Conservation (phyloP, 306 rosid genomes). For the Delonix regia region DNA sequence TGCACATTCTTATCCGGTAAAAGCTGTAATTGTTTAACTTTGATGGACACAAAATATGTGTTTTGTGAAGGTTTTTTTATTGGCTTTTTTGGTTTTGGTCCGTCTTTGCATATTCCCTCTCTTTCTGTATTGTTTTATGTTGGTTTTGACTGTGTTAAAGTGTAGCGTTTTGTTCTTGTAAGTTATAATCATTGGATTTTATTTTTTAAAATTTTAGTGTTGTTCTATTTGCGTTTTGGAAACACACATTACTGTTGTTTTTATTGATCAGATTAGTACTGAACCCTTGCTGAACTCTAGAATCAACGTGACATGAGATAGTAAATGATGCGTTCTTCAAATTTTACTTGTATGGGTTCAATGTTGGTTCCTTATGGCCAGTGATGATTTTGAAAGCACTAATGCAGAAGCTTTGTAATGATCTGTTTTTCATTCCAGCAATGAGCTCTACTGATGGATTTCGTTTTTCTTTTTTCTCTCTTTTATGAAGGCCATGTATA, state of each 20-base stretch:
- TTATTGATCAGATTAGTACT: conserved; percentile 11
- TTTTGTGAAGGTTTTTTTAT: not conserved
- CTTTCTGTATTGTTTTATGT: not conserved
- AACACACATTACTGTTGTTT: not conserved
- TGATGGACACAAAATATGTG: not conserved
- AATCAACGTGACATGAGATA: conserved; percentile 7
- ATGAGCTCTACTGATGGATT: conserved; percentile 39
- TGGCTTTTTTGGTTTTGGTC: conserved; percentile 1
- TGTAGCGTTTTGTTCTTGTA: not conserved
- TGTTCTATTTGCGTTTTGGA: conserved; percentile 31
- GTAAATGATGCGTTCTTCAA: conserved; percentile 21
- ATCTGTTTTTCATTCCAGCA: not conserved
- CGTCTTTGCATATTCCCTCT: conserved; percentile 4
- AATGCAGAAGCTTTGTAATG: conserved; percentile 11
- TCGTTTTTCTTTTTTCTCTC: not conserved
- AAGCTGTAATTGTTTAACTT: conserved; percentile 8
- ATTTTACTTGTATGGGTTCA: conserved; percentile 6
- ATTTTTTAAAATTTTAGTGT: not conserved
- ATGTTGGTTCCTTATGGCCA: conserved; percentile 16
- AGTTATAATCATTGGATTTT: not conserved
- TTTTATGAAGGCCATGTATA: conserved; percentile 66
- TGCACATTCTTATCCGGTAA: not conserved
- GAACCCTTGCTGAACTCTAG: not conserved
- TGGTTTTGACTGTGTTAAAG: not conserved
- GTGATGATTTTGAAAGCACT: conserved; percentile 32